Evolutionary conservation across 805 yeast genomes (phyloP).

Genomic region (Nematodospora valgi): DNA sequence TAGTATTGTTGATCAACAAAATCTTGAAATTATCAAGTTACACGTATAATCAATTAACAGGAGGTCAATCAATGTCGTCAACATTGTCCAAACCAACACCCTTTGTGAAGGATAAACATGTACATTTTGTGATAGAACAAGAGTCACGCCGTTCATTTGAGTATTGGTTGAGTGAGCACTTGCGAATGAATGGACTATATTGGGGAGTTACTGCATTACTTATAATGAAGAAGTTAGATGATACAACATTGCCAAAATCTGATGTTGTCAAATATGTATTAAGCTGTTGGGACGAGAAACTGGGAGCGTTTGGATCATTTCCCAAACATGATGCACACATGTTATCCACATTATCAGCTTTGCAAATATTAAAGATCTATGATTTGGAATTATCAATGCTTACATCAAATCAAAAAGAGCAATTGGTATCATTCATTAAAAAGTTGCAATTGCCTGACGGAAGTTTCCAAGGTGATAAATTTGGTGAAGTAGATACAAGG

Average conservation of each 20-base stretch:
- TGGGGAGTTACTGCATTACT: constrained; percentile 89
- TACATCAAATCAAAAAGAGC: constrained; percentile 37
- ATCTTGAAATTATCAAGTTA: too few relatives aligned
- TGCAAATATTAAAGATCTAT: constrained; percentile 73
- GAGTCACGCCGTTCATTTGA: constrained; percentile 50
- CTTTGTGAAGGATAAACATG: constrained; percentile 23
- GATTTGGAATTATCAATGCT: constrained; percentile 25
- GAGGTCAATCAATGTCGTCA: too few relatives aligned
- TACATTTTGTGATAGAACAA: constrained; percentile 32
- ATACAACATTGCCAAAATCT: constrained; percentile 53
- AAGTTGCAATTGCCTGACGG: constrained; percentile 59
- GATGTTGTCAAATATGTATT: constrained; percentile 69
- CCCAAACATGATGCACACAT: constrained; percentile 89
- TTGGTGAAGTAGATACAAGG: constrained; percentile 91
- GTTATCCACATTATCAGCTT: constrained; percentile 77
- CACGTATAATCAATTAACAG: too few relatives aligned
- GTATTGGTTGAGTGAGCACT: constrained; percentile 88
- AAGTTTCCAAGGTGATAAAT: constrained; percentile 82
- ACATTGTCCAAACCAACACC: background rate
- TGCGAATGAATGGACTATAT: constrained; percentile 86
- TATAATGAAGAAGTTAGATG: constrained; percentile 47
- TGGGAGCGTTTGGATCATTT: constrained; percentile 87
- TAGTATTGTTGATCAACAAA: too few relatives aligned
- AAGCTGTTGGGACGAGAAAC: constrained; percentile 53
- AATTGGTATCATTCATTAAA: constrained; percentile 22